These are phyloP conservation scores for Clonostachys rosea DNA, from an alignment of 2,329 filamentous ascomycete genomes.

Conservation along the genomic window DNA sequence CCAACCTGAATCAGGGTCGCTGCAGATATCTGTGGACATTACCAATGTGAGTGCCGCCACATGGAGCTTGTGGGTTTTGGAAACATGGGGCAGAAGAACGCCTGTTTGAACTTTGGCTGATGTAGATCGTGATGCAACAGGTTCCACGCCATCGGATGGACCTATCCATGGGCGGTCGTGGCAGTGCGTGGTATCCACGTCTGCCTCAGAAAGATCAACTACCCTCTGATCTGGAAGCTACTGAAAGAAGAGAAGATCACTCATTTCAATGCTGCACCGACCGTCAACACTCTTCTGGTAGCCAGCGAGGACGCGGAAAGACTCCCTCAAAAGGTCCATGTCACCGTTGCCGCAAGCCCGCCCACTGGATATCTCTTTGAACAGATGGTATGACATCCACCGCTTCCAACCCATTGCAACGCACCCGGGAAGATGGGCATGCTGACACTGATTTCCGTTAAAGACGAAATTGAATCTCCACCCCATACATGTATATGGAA, in stretches of 20 bases:
- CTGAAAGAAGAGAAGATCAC: slow-evolving; percentile 84
- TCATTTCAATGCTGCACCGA: slow-evolving; percentile 94
- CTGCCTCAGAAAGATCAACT: slow-evolving; percentile 92
- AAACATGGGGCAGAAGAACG: too few species aligned
- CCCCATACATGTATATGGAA: slow-evolving; percentile 90
- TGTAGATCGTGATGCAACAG: slow-evolving; percentile 19
- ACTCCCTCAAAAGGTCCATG: slow-evolving; percentile 67
- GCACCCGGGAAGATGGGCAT: background rate
- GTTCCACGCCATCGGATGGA: slow-evolving; percentile 73
- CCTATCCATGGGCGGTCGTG: slow-evolving; percentile 89
- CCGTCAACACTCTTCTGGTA: slow-evolving; percentile 91
- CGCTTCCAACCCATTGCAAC: background rate
- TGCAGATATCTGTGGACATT: slow-evolving; percentile 89
- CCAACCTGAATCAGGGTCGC: slow-evolving; percentile 70
- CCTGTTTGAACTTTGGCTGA: too few species aligned
- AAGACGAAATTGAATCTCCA: slow-evolving; percentile 67
- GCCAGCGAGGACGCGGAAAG: slow-evolving; percentile 69
- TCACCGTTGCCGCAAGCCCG: slow-evolving; percentile 90
- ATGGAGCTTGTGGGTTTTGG: too few species aligned
- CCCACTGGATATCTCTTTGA: slow-evolving; percentile 89
- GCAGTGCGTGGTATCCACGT: slow-evolving; percentile 93
- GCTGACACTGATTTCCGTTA: background rate
- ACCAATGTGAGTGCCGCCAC: slow-evolving; percentile 66
- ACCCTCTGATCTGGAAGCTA: slow-evolving; percentile 85
- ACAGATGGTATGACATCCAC: slow-evolving; percentile 63